Evolutionary conservation across 179 eudicot species (phyloP).

Genomic region (Beta corolliflora): DNA sequence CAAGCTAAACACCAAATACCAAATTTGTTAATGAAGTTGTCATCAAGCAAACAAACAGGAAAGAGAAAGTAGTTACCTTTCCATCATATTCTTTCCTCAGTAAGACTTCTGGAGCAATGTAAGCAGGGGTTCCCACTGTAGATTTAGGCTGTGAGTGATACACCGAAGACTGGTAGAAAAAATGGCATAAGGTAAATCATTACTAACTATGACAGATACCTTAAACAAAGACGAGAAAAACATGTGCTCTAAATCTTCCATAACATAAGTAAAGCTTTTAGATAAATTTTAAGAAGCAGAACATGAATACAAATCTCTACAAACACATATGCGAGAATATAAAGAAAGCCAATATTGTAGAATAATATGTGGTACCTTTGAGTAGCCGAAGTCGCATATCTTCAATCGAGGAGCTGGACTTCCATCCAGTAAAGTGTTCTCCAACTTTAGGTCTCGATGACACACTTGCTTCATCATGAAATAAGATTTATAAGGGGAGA

Average conservation of each 20-base stretch:
- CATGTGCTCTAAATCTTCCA: neutral
- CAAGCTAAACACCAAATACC: neutral
- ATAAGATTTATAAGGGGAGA: constrained; percentile 10
- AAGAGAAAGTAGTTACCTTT: constrained; percentile 49
- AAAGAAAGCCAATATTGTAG: neutral
- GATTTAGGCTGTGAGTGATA: constrained; percentile 92
- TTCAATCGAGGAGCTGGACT: constrained; percentile 88
- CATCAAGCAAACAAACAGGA: constrained; percentile 7
- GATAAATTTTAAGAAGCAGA: neutral
- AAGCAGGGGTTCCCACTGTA: constrained; percentile 94
- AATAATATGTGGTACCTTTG: constrained; percentile 52
- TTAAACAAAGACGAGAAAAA: neutral
- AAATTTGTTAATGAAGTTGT: neutral
- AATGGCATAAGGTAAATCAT: constrained; percentile 12
- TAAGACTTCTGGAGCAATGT: constrained; percentile 89
- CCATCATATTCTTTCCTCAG: constrained; percentile 87
- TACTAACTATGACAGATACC: neutral
- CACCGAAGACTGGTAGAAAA: constrained; percentile 62
- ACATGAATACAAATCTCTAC: neutral
- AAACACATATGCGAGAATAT: neutral
- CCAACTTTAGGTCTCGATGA: constrained; percentile 89
- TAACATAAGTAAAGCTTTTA: neutral
- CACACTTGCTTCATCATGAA: constrained; percentile 76
- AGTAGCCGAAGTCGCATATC: constrained; percentile 95
- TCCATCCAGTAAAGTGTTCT: constrained; percentile 88